A percentile compares a stretch with the other conserved stretches of the same genome.
Conservation (phyloP, 352 stramenopile genomes). For the Phytophthora kernoviae region DNA sequence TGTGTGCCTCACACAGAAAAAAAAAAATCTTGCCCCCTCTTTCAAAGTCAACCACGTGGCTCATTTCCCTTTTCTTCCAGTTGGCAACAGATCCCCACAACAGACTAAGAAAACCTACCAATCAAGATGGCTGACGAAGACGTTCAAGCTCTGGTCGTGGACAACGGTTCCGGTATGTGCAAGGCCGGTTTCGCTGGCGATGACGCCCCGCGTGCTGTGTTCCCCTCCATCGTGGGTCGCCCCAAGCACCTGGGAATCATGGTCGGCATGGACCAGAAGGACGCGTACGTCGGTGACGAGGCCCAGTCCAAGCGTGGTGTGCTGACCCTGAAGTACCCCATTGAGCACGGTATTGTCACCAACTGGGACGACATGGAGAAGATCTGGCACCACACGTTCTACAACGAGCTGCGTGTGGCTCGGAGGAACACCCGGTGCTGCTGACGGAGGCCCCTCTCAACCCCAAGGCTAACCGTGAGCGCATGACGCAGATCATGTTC, state of each 20-base stretch:
- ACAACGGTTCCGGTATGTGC: conserved; percentile 99
- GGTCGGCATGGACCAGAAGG: conserved; percentile 97
- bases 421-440: conserved; percentile 97
- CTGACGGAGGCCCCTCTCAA: conserved; percentile 95
- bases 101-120: conserved; percentile 13
- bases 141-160: conserved; percentile 81
- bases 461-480: conserved; percentile 92
- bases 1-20: conserved; percentile 5
- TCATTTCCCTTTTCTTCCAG: conserved; percentile 41
- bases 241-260: conserved; percentile 97
- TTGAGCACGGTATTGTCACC: conserved; percentile 99
- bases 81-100: conserved; percentile 27
- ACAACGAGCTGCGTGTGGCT: conserved; percentile 96
- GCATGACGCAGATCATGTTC: conserved; percentile 97
- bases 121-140: conserved; percentile 71
- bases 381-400: conserved; percentile 99
- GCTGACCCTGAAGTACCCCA: conserved; percentile 96
- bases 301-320: conserved; percentile 94
- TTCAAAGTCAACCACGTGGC: conserved; percentile 21
- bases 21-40: conserved; percentile 1
- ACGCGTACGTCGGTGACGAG: conserved; percentile 94
- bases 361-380: conserved; percentile 99
- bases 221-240: conserved; percentile 96
- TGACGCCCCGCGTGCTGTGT: conserved; percentile 96
- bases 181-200: conserved; percentile 98